These are phyloP conservation scores for Ogataea pilisensis DNA, from an alignment of 805 yeast genomes.

Conservation along the genomic window DNA sequence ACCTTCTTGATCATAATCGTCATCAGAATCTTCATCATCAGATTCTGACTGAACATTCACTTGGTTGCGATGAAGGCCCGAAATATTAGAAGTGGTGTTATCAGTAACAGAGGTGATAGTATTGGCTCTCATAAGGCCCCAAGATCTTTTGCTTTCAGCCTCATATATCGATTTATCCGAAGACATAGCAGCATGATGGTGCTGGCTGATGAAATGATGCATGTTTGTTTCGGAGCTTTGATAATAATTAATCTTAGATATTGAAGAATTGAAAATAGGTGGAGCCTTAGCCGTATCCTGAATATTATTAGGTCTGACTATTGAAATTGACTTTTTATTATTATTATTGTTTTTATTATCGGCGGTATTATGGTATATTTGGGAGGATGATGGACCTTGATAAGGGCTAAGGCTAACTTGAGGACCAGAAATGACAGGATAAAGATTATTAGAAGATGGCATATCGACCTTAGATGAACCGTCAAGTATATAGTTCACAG, in stretches of 20 bases:
- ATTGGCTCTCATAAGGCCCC: neutral
- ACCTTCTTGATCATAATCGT: neutral
- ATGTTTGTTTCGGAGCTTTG: conserved; percentile 13
- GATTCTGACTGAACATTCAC: neutral
- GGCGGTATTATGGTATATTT: neutral
- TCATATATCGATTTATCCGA: neutral
- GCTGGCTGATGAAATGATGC: conserved; percentile 10
- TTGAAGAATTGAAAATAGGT: conserved; percentile 18
- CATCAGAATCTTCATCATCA: conserved; percentile 3
- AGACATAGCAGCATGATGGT: conserved; percentile 4
- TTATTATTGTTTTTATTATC: conserved; percentile 1
- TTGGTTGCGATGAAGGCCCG: neutral
- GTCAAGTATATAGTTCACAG: conserved; percentile 3
- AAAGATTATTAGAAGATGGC: neutral
- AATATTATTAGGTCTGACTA: conserved; percentile 9
- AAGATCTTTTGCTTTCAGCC: neutral
- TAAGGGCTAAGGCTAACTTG: neutral
- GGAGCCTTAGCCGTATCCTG: conserved; percentile 1
- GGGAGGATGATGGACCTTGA: neutral
- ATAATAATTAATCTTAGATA: conserved; percentile 23
- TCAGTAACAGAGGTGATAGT: neutral
- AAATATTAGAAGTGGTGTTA: neutral
- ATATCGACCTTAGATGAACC: neutral
- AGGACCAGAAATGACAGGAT: neutral
- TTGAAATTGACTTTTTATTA: conserved; percentile 17